Conservation (phyloP, 2,329 filamentous ascomycete genomes). For the Blastomyces gilchristii region DNA sequence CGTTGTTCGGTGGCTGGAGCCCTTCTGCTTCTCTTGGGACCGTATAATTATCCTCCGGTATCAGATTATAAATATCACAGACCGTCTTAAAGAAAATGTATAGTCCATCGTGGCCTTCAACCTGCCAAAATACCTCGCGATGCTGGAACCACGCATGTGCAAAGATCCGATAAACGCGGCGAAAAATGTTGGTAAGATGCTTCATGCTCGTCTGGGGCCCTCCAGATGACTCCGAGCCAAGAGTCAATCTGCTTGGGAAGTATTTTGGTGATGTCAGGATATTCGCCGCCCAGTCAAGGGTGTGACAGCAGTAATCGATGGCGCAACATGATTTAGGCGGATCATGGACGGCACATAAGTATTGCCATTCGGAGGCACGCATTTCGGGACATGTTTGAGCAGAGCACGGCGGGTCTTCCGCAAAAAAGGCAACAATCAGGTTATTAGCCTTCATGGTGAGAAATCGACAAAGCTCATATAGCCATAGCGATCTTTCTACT, state of each 20-base stretch:
- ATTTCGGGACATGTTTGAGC: conserved; percentile 88
- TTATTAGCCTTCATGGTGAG: conserved; percentile 90
- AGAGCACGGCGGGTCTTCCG: conserved; percentile 81
- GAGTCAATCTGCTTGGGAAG: conserved; percentile 73
- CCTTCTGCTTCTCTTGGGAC: conserved; percentile 89
- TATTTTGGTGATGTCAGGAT: conserved; percentile 89
- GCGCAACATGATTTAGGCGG: conserved; percentile 94
- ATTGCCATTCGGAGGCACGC: conserved; percentile 98
- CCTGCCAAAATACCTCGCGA: conserved; percentile 84
- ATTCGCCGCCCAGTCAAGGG: conserved; percentile 93
- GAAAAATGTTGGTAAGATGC: conserved; percentile 89
- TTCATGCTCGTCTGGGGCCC: conserved; percentile 37
- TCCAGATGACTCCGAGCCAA: conserved; percentile 40
- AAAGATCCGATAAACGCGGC: conserved; percentile 89
- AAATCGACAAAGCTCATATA: conserved; percentile 95
- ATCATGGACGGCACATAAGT: conserved; percentile 94
- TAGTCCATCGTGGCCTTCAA: conserved; percentile 80
- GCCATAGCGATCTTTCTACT: conserved; percentile 81
- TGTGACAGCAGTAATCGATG: conserved; percentile 98
- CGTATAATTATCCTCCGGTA: conserved; percentile 92
- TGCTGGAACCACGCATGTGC: conserved; percentile 99
- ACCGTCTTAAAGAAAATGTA: conserved; percentile 97
- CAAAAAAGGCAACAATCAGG: conserved; percentile 84
- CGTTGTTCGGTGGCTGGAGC: conserved; percentile 14
- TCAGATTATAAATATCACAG: conserved; percentile 79